phyloP scores from a whole-genome alignment of 805 yeast species.

The Saccharomyces paradoxus region DNA sequence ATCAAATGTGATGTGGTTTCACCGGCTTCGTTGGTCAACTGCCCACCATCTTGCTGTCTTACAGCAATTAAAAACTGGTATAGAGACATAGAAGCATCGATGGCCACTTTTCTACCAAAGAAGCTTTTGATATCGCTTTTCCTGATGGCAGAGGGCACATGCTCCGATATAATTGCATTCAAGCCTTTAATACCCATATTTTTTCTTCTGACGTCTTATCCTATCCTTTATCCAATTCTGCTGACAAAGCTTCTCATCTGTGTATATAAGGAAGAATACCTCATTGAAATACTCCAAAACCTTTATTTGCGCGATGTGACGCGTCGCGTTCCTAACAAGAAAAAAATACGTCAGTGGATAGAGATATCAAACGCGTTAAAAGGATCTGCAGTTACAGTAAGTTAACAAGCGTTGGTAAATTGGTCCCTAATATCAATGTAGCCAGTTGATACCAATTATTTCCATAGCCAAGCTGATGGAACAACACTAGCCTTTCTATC shows the following conservation, averaged over 20 bases:
- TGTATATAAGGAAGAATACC: not conserved
- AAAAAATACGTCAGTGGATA: not conserved
- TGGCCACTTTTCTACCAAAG: constrained; percentile 94
- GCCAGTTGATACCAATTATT: no score
- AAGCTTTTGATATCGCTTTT: constrained; percentile 75
- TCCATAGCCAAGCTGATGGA: not conserved
- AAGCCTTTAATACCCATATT: constrained; percentile 64
- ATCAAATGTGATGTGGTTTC: constrained; percentile 89
- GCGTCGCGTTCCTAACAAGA: not conserved
- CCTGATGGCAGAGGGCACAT: constrained; percentile 77
- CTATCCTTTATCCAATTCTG: not conserved
- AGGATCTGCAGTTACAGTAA: not conserved
- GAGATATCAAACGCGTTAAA: not conserved
- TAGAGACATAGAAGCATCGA: constrained; percentile 90
- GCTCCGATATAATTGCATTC: constrained; percentile 77
- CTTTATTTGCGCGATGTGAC: not conserved
- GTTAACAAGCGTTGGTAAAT: no score
- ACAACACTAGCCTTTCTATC: no score
- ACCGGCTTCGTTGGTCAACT: constrained; percentile 78
- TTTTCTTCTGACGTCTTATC: not conserved
- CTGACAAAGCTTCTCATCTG: not conserved
- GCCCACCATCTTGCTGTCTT: constrained; percentile 94
- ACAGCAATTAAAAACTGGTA: constrained; percentile 95
- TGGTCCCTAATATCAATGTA: no score
- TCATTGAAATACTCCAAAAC: not conserved